Evolutionary conservation across 2,329 filamentous ascomycete genomes (phyloP).

Genomic region (Xylaria sp.): DNA sequence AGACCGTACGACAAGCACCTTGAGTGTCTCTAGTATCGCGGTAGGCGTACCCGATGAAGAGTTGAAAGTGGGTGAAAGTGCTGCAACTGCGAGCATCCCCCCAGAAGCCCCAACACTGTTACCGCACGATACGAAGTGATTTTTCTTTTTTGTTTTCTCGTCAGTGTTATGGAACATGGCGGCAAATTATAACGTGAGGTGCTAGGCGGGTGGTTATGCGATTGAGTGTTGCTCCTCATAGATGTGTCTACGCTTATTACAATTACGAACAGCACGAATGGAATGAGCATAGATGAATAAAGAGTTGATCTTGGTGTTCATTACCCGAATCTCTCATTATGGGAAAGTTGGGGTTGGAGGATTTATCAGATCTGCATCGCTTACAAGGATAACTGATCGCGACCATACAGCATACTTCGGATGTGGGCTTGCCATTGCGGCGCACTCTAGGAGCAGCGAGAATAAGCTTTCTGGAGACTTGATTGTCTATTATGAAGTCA

Average conservation of each 20-base stretch:
- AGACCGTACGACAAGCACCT: conserved; percentile 59
- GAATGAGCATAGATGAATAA: conserved; percentile 1
- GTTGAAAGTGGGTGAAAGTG: conserved; percentile 70
- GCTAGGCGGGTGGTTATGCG: conserved; percentile 7
- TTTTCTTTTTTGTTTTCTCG: neutral
- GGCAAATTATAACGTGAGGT: neutral
- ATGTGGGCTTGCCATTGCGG: neutral
- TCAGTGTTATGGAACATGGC: neutral
- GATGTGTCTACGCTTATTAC: conserved; percentile 10
- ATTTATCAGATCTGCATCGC: neutral
- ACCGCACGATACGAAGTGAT: conserved; percentile 15
- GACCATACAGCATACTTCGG: neutral
- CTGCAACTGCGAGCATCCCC: conserved; percentile 60
- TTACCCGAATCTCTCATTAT: neutral
- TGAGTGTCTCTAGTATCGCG: conserved; percentile 59
- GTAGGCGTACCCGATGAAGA: conserved; percentile 70
- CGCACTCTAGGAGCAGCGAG: neutral
- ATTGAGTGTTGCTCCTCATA: conserved; percentile 3
- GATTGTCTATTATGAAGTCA: neutral
- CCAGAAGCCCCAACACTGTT: neutral
- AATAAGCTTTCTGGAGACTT: neutral
- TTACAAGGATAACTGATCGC: neutral
- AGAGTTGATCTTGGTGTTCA: neutral
- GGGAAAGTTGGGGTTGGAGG: neutral
- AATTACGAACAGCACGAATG: conserved; percentile 23